These are phyloP conservation scores for Thelephora ganbajun DNA, from an alignment of 768 basidiomycete genomes.

Conservation along the genomic window DNA sequence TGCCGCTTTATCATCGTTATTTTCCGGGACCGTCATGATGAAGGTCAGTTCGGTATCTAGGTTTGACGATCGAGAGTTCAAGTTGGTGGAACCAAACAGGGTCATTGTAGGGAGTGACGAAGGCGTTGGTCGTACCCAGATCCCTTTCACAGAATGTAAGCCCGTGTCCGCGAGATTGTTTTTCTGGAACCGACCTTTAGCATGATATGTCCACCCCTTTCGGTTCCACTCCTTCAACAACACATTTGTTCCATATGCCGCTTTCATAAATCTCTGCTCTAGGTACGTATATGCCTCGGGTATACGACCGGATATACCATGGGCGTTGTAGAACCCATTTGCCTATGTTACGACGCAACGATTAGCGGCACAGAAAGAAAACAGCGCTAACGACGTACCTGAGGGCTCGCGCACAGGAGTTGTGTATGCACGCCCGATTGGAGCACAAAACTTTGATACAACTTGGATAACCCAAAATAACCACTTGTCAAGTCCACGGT, in stretches of 20 bases:
- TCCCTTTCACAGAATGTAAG: slow-evolving; percentile 33
- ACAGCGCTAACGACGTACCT: slow-evolving; percentile 32
- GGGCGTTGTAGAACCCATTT: slow-evolving; percentile 89
- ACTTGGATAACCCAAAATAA: slow-evolving; percentile 79
- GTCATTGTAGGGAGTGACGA: slow-evolving; percentile 49
- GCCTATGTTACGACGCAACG: slow-evolving; percentile 36
- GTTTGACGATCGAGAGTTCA: slow-evolving; percentile 81
- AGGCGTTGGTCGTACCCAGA: slow-evolving; percentile 63
- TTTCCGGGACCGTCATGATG: slow-evolving; percentile 34
- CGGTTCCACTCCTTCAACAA: slow-evolving; percentile 76
- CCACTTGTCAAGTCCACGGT: slow-evolving; percentile 81
- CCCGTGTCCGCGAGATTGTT: background rate
- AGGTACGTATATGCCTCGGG: slow-evolving; percentile 90
- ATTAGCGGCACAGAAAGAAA: slow-evolving; percentile 1
- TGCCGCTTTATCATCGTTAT: slow-evolving; percentile 31
- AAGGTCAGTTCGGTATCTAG: slow-evolving; percentile 91
- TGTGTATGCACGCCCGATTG: slow-evolving; percentile 42
- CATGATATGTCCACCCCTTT: slow-evolving; percentile 93
- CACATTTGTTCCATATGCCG: slow-evolving; percentile 29
- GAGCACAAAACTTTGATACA: slow-evolving; percentile 66
- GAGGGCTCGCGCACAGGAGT: slow-evolving; percentile 78
- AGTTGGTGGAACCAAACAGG: slow-evolving; percentile 88
- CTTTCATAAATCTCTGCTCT: slow-evolving; percentile 71
- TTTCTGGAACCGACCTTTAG: slow-evolving; percentile 57
- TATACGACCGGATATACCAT: slow-evolving; percentile 82